phyloP scores from a whole-genome alignment of 2,329 filamentous ascomycete species.

The Trichophyton verrucosum region DNA sequence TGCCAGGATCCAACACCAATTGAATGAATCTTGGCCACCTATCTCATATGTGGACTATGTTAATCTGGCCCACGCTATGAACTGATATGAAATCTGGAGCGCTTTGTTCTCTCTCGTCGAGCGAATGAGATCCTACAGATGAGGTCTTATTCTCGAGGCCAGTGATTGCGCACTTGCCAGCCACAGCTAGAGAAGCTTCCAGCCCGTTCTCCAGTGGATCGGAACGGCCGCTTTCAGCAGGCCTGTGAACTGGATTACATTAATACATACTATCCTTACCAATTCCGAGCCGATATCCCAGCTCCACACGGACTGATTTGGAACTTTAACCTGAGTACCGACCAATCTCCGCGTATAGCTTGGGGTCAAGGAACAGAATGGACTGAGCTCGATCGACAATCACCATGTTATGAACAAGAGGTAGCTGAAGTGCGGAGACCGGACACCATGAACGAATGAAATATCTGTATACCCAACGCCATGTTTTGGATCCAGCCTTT shows the following conservation, averaged over 20 bases:
- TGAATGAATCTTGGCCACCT: constrained; percentile 3
- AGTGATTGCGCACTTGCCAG: background rate
- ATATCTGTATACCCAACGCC: background rate
- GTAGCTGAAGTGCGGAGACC: background rate
- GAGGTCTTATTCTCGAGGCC: background rate
- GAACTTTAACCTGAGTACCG: background rate
- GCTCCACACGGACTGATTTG: background rate
- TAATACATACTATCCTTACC: background rate
- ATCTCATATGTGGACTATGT: background rate
- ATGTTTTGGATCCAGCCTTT: background rate
- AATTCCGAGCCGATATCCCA: background rate
- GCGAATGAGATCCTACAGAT: background rate
- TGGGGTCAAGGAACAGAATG: background rate
- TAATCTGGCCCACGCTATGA: background rate
- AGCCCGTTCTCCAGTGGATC: background rate
- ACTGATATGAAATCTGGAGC: background rate
- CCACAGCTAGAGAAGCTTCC: background rate
- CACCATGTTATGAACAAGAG: background rate
- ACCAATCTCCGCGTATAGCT: background rate
- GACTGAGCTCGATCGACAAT: background rate
- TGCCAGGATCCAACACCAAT: background rate
- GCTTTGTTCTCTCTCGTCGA: background rate
- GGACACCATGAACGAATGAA: background rate
- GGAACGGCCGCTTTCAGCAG: background rate
- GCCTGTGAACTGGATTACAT: background rate